phyloP scores from a whole-genome alignment of 1,284 basidiomycete genomes.

The Fomes fomentarius region DNA sequence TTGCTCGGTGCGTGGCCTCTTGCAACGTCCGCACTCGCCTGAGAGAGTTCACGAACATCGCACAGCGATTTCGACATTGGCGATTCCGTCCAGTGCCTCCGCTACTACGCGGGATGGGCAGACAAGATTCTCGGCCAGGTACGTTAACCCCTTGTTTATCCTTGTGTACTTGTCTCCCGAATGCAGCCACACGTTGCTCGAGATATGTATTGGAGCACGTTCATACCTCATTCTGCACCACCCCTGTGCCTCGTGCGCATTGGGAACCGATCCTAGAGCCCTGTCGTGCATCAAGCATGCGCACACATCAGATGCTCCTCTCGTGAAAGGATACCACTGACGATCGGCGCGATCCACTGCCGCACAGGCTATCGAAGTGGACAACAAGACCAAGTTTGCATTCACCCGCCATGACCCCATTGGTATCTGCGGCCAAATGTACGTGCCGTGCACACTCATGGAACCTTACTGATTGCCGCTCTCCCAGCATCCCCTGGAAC shows the following conservation, averaged over 20 bases:
- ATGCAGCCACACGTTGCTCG: too few relatives aligned
- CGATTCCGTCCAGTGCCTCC: conserved; percentile 78
- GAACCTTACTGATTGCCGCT: not conserved
- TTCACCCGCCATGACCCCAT: conserved; percentile 93
- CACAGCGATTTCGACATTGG: conserved; percentile 84
- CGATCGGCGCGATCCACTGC: not conserved
- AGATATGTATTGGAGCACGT: too few relatives aligned
- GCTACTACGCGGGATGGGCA: conserved; percentile 78
- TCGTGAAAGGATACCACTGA: not conserved
- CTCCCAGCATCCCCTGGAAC: conserved; percentile 85
- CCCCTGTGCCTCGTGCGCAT: too few relatives aligned
- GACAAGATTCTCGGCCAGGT: conserved; percentile 63
- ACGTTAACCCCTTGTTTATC: conserved; percentile 11
- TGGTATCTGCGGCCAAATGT: conserved; percentile 93
- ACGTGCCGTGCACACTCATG: too few relatives aligned
- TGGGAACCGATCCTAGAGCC: too few relatives aligned
- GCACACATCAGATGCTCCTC: not conserved
- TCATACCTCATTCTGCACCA: too few relatives aligned
- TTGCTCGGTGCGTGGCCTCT: conserved; percentile 57
- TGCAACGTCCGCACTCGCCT: too few relatives aligned
- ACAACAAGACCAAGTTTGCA: conserved; percentile 79
- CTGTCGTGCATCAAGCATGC: too few relatives aligned
- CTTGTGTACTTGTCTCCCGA: too few relatives aligned
- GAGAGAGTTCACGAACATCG: not conserved
- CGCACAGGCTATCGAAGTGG: conserved; percentile 75